A percentile compares a stretch with the other conserved stretches of the same genome.
Conservation (phyloP, 164 flowering plant genomes). For the Buxus sempervirens region DNA sequence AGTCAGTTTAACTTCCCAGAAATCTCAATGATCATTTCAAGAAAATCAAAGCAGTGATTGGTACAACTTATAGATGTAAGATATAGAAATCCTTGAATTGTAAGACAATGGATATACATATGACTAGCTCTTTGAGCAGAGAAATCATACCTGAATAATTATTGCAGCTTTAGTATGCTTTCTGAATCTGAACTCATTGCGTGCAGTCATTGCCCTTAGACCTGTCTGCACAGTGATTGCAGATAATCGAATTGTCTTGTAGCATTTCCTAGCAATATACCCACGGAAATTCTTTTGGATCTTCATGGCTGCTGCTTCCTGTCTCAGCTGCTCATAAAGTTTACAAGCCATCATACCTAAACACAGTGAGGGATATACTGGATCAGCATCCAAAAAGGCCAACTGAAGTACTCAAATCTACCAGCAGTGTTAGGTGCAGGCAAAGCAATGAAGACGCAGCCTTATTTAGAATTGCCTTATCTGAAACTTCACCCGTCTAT, state of each 20-base stretch:
- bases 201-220: constrained; percentile 88
- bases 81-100: not conserved
- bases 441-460: not conserved
- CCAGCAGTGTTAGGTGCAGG: not conserved
- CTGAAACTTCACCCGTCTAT: not conserved
- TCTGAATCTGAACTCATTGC: constrained; percentile 83
- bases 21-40: not conserved
- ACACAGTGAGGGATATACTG: not conserved
- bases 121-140: not conserved
- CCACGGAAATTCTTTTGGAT: constrained; percentile 77
- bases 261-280: constrained; percentile 48
- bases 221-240: constrained; percentile 84
- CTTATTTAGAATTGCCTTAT: not conserved
- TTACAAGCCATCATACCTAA: constrained; percentile 72
- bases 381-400: not conserved
- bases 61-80: not conserved
- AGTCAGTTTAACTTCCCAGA: not conserved
- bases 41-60: not conserved
- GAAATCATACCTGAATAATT: constrained; percentile 58
- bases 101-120: not conserved
- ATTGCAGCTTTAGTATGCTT: constrained; percentile 86
- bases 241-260: constrained; percentile 40
- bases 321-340: constrained; percentile 62
- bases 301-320: constrained; percentile 79
- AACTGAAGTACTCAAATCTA: not conserved